phyloP scores from a whole-genome alignment of 176 grass and related monocot genomes.

The Carex parvula region DNA sequence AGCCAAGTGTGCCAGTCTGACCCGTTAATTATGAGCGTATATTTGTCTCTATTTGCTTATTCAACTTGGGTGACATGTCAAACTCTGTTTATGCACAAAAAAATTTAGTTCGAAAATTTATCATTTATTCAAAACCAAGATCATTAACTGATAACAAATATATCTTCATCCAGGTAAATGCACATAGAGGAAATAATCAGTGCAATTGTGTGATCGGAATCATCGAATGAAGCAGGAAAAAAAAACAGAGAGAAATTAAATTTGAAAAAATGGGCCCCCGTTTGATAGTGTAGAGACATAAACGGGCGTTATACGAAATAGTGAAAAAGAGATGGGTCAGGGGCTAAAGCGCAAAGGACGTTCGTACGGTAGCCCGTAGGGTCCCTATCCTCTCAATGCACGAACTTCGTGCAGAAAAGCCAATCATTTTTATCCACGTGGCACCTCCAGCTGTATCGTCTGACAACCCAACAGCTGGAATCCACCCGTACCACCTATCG shows the following conservation, averaged over 20 bases:
- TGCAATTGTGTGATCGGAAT: not conserved
- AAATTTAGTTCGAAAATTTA: too few species aligned
- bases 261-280: conserved; percentile 8
- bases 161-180: not conserved
- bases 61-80: too few species aligned
- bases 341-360: not conserved
- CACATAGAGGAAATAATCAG: not conserved
- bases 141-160: not conserved
- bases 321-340: conserved; percentile 5
- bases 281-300: not conserved
- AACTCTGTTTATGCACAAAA: too few species aligned
- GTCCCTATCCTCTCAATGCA: not conserved
- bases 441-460: conserved; percentile 21
- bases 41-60: too few species aligned
- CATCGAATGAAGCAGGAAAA: too few species aligned
- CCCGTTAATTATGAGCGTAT: too few species aligned
- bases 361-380: conserved; percentile 5
- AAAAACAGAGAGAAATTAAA: too few species aligned
- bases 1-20: too few species aligned
- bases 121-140: not conserved
- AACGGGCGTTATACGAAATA: not conserved
- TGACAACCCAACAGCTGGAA: not conserved
- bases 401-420: not conserved
- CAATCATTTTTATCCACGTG: not conserved
- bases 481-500: not conserved